Conservation (phyloP, 371 early-diverging fungal genomes). For the Mortierella sp. region DNA sequence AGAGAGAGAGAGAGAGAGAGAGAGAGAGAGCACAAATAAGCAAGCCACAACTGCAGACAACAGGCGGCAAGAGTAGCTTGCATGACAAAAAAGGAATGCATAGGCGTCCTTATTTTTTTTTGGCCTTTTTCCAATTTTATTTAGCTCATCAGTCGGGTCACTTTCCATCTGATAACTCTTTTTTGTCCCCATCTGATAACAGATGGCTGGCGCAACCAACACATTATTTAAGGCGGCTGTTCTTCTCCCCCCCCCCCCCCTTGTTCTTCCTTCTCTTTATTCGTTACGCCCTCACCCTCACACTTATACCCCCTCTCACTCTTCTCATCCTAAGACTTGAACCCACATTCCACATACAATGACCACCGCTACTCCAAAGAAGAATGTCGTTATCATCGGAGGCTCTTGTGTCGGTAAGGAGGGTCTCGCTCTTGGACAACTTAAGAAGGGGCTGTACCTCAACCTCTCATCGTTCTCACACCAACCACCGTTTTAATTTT, state of each 20-base stretch:
- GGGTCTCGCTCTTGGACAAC: neutral
- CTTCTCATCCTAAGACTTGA: neutral
- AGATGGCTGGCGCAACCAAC: neutral
- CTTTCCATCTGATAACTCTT: neutral
- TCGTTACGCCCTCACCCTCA: neutral
- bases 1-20: neutral
- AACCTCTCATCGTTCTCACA: no score
- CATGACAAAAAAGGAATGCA: constrained; percentile 2
- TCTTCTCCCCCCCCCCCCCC: neutral
- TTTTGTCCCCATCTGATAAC: neutral
- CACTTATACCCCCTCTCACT: neutral
- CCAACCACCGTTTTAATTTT: neutral
- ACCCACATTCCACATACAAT: neutral
- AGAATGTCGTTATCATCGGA: constrained; percentile 70
- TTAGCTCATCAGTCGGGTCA: neutral
- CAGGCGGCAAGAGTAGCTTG: neutral
- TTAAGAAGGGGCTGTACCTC: neutral
- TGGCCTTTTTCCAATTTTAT: neutral
- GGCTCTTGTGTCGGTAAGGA: constrained; percentile 64
- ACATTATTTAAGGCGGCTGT: neutral
- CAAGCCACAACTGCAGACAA: no score
- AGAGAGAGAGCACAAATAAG: neutral
- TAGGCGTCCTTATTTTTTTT: neutral
- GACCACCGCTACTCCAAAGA: constrained; percentile 26
- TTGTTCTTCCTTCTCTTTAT: neutral